Percentiles rank a stretch among this genome's conserved stretches.
Conservation (phyloP, 2,329 filamentous ascomycete genomes). For the Chaetothyriales sp. region DNA sequence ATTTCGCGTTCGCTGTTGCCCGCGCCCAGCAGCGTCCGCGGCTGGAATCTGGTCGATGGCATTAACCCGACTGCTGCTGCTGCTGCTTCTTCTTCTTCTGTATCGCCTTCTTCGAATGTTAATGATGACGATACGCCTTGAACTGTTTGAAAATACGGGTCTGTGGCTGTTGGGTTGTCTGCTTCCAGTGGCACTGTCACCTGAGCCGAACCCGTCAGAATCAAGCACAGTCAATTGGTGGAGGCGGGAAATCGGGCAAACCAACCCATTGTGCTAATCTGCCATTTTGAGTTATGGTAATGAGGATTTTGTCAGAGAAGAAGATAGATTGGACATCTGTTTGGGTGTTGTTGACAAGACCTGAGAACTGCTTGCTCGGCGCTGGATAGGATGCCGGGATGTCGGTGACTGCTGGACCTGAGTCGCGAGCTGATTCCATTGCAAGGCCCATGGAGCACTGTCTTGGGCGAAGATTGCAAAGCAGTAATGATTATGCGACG, state of each 20-base stretch:
- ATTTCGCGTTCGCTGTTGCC: constrained; percentile 68
- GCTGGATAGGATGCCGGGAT: constrained; percentile 51
- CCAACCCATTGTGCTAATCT: constrained; percentile 81
- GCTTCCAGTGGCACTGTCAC: constrained; percentile 53
- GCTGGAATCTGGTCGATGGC: constrained; percentile 68
- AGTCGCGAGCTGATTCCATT: background rate
- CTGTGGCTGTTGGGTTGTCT: constrained; percentile 43
- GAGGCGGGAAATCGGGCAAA: constrained; percentile 7
- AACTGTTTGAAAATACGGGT: constrained; percentile 24
- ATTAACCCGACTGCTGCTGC: constrained; percentile 46
- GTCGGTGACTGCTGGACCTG: constrained; percentile 7
- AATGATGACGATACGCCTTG: constrained; percentile 23
- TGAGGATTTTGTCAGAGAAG: constrained; percentile 80
- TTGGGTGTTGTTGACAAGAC: constrained; percentile 50
- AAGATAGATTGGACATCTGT: constrained; percentile 61
- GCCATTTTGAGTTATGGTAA: constrained; percentile 78
- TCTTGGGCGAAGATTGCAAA: too few relatives aligned
- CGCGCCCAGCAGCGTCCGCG: constrained; percentile 74
- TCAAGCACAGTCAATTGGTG: constrained; percentile 19
- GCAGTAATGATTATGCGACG: too few relatives aligned
- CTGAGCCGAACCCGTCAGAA: constrained; percentile 32
- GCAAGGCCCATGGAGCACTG: background rate
- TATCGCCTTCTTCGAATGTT: constrained; percentile 1
- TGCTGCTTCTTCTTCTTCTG: constrained; percentile 40
- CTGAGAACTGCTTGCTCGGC: constrained; percentile 44